Evolutionary conservation across 2,329 filamentous ascomycete species (phyloP).

Genomic region (Calonectria montana): DNA sequence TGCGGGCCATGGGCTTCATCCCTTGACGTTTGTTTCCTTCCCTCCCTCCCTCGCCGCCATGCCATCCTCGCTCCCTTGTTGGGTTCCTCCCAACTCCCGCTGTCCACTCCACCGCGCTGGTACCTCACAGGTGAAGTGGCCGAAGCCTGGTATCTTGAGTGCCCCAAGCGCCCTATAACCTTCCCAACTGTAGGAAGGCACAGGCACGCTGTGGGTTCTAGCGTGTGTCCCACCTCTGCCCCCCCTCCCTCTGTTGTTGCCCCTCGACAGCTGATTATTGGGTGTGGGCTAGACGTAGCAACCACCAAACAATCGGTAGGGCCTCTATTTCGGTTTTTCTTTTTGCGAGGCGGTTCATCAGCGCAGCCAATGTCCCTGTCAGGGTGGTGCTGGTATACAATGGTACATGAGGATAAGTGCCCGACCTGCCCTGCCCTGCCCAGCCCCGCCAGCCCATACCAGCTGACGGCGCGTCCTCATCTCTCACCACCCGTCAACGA

Average conservation of each 20-base stretch:
- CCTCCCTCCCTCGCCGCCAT: neutral
- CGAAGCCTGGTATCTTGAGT: neutral
- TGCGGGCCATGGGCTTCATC: conserved; percentile 4
- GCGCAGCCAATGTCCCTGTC: conserved; percentile 1
- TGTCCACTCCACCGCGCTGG: conserved; percentile 3
- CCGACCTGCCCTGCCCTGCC: conserved; percentile 1
- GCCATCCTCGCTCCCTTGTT: conserved; percentile 1
- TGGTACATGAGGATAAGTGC: neutral
- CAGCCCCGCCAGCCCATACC: conserved; percentile 4
- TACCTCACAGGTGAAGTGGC: neutral
- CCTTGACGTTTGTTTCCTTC: conserved; percentile 11
- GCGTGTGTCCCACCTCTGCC: neutral
- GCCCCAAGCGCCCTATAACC: conserved; percentile 13
- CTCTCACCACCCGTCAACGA: conserved; percentile 1
- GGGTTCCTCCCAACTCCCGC: conserved; percentile 1
- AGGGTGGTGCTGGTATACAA: neutral
- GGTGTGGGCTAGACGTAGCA: neutral
- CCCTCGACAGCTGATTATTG: conserved; percentile 2
- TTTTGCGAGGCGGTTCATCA: neutral
- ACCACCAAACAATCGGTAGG: neutral
- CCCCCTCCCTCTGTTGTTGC: neutral
- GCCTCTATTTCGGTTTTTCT: conserved; percentile 2
- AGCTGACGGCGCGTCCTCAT: neutral
- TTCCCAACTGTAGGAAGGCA: conserved; percentile 7
- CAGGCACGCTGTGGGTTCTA: neutral